Evolutionary conservation across 805 yeast species (phyloP), one percentile per base, ranked within the genome.

Genomic region (Maudiozyma turicensis): DNA sequence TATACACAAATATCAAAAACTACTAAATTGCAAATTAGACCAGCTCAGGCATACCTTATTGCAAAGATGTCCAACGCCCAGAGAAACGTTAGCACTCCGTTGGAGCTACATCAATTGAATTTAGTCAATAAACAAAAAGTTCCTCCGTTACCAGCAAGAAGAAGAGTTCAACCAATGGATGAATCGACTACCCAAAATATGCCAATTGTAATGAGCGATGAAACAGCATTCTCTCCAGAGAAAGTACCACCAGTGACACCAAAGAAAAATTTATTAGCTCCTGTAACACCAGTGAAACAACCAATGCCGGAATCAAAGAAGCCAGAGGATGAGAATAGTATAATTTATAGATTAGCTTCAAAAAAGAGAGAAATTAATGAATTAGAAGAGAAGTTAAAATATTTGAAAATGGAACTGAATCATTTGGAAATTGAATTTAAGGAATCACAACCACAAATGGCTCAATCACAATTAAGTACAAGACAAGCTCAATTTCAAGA

Each of bases 321-420:
- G 4, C 13, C 11, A 15, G 48, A 47, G 26, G 48, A 44, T 20
- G 42, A 42, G 14, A 49, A 55, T 20, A 52, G 51, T 34, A 13
- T 75, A 14, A 56, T 75, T 37, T 70, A 62, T 47, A 60, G 63
- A 41, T 54, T 75, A 46, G 80, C 84, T 0, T 56, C 72, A 2
- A 80, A 81, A 57, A 82, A 80, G 56, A 70, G 81, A 51, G 72
- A 72, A 48, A 71, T 80, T 8, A 52, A 71, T 14, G 82, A 78
- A 45, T 58, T 77, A 49, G 75, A 73, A 55, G 63, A 68, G n/a
- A 69, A 69, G 34, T 58, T 71, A 47, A 66, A 68, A 11, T 28
- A 37, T 29, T 55, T 74, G 3, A 72, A 72, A 52, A 56, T 55
- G 5, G 77, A 75, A 32, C 51, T 76, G 26, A 57, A 56, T 13